Percentiles rank a stretch among this genome's conserved stretches.
Evolutionary conservation across 176 grass and related monocot species (phyloP).

Genomic region (Aegilops sharonensis): DNA sequence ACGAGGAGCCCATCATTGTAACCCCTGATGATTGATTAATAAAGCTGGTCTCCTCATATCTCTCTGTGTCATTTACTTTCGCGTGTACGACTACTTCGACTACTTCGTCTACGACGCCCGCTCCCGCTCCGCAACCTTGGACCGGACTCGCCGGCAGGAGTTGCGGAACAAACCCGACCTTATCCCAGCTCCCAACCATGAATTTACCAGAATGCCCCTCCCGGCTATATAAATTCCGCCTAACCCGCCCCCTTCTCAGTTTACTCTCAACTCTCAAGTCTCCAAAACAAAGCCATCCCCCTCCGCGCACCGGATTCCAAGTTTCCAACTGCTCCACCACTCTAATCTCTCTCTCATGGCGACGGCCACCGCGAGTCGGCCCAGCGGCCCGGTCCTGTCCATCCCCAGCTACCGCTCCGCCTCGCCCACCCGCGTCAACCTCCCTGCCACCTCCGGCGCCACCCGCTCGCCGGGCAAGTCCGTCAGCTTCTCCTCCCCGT

Average conservation of each 20-base stretch:
- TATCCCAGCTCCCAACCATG: no score
- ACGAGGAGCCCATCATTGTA: no score
- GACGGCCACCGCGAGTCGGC: not conserved
- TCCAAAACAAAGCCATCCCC: not conserved
- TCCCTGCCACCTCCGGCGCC: not conserved
- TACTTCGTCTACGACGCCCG: no score
- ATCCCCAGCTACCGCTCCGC: not conserved
- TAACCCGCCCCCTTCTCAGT: not conserved
- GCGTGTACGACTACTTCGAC: no score
- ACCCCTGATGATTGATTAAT: no score
- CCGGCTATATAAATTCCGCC: no score
- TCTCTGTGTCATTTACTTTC: no score
- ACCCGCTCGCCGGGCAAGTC: not conserved
- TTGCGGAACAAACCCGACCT: no score
- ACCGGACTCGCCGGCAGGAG: no score
- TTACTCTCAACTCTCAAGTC: not conserved
- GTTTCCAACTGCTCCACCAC: not conserved
- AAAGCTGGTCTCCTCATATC: no score
- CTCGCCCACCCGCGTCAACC: not conserved
- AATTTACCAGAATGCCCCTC: no score
- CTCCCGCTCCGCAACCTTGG: no score
- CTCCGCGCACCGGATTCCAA: not conserved
- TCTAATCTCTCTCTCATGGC: not conserved
- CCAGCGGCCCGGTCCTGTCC: not conserved
- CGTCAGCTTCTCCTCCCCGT: conserved; percentile 25